Conservation (phyloP, 2,329 filamentous ascomycete genomes). For the Aspergillus brasiliensis region DNA sequence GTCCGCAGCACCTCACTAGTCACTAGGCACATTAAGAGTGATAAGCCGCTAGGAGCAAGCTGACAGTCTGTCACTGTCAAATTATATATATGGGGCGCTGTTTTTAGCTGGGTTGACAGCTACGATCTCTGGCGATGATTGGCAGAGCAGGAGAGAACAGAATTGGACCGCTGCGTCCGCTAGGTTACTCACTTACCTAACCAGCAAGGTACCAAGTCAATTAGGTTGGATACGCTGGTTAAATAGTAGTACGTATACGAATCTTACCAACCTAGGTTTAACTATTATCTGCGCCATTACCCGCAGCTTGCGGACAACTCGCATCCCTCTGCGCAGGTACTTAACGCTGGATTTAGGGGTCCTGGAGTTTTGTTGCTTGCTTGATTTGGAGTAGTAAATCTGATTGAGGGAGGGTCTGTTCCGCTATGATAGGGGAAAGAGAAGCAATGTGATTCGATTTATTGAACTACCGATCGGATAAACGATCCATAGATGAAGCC, state of each 20-base stretch:
- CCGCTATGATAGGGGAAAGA: background rate
- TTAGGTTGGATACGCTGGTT: too few species aligned
- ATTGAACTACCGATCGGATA: constrained; percentile 2
- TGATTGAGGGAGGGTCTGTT: background rate
- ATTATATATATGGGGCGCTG: background rate
- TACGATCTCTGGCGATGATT: background rate
- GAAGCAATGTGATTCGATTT: background rate
- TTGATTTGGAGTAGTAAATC: background rate
- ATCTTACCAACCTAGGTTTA: too few species aligned
- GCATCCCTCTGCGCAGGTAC: too few species aligned
- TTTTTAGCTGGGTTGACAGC: background rate
- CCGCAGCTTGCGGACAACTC: too few species aligned
- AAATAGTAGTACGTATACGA: too few species aligned
- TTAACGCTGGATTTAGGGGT: too few species aligned
- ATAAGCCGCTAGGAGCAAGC: constrained; percentile 1
- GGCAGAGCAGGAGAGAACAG: constrained; percentile 2
- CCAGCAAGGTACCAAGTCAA: too few species aligned
- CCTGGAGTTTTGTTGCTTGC: too few species aligned
- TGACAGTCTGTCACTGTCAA: background rate
- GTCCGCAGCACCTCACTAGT: background rate
- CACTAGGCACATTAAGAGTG: background rate
- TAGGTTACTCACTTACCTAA: too few species aligned
- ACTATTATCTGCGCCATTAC: too few species aligned
- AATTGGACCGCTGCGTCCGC: background rate
- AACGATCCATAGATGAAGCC: background rate